These are phyloP conservation scores for Fusarium poae DNA, from an alignment of 2,329 filamentous ascomycete genomes.

Conservation along the genomic window DNA sequence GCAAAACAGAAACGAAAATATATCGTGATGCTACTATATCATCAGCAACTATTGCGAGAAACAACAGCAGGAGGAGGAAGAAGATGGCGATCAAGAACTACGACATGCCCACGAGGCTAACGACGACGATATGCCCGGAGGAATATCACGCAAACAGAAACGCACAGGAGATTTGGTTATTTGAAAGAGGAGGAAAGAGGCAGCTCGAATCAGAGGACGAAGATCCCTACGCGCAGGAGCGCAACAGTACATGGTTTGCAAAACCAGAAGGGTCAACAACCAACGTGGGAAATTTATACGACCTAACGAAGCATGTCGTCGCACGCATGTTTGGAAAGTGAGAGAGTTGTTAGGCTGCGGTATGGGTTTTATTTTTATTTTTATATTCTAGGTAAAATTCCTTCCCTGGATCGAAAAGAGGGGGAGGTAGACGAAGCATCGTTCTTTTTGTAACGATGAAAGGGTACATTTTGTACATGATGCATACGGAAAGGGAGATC, in stretches of 20 bases:
- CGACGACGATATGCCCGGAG: slow-evolving; percentile 34
- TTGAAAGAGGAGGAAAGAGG: slow-evolving; percentile 43
- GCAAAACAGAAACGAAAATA: slow-evolving; percentile 41
- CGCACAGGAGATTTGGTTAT: slow-evolving; percentile 43
- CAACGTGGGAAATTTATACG: slow-evolving; percentile 31
- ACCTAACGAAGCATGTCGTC: slow-evolving; percentile 33
- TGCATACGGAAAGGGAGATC: slow-evolving; percentile 12
- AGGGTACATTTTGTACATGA: slow-evolving; percentile 41
- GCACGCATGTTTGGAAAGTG: slow-evolving; percentile 36
- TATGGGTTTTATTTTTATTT: background rate
- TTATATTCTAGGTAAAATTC: slow-evolving; percentile 22
- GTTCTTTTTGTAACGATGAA: background rate
- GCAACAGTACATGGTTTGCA: slow-evolving; percentile 25
- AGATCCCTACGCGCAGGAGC: slow-evolving; percentile 14
- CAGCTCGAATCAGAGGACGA: slow-evolving; percentile 26
- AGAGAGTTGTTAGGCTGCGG: slow-evolving; percentile 4
- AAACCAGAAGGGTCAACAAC: slow-evolving; percentile 15
- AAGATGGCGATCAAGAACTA: slow-evolving; percentile 1
- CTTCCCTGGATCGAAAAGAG: background rate
- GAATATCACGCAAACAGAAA: slow-evolving; percentile 40
- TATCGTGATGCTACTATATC: slow-evolving; percentile 32
- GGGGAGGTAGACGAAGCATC: slow-evolving; percentile 4
- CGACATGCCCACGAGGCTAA: slow-evolving; percentile 13
- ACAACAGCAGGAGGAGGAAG: slow-evolving; percentile 18
- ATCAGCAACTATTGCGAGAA: slow-evolving; percentile 31